Evolutionary conservation across 2,329 filamentous ascomycete species (phyloP).

Genomic region (Fusarium anthophilum): DNA sequence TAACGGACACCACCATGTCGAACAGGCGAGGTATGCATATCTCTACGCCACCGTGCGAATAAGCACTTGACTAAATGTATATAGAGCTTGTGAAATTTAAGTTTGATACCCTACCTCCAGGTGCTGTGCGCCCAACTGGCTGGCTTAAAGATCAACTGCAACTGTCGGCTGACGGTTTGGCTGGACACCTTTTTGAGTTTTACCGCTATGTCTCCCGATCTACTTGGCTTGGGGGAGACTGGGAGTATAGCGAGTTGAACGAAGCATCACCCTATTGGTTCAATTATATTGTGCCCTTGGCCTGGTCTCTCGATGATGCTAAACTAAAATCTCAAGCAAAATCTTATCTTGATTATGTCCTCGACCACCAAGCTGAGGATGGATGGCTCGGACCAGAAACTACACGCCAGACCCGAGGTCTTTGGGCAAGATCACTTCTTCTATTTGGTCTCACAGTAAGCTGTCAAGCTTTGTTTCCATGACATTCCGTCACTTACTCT

Average conservation of each 20-base stretch:
- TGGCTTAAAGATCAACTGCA: background rate
- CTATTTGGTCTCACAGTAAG: background rate
- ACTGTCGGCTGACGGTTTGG: background rate
- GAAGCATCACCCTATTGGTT: background rate
- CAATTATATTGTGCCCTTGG: background rate
- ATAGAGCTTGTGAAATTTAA: background rate
- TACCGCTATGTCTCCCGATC: background rate
- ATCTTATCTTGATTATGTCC: background rate
- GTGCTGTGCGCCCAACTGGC: background rate
- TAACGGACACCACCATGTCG: background rate
- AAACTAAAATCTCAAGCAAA: background rate
- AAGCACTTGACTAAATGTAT: background rate
- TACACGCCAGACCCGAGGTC: background rate
- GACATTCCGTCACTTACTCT: background rate
- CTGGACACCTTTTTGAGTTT: background rate
- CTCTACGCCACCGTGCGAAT: rapidly evolving
- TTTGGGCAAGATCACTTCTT: background rate
- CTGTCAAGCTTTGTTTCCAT: background rate
- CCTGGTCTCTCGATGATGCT: background rate
- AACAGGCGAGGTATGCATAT: background rate
- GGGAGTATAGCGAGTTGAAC: background rate
- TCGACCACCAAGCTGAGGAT: background rate
- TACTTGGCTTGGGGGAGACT: background rate
- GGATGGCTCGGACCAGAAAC: background rate
- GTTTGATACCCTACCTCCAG: background rate